Conservation (phyloP, 169 alveolate genomes). For the Theileria orientalis region DNA sequence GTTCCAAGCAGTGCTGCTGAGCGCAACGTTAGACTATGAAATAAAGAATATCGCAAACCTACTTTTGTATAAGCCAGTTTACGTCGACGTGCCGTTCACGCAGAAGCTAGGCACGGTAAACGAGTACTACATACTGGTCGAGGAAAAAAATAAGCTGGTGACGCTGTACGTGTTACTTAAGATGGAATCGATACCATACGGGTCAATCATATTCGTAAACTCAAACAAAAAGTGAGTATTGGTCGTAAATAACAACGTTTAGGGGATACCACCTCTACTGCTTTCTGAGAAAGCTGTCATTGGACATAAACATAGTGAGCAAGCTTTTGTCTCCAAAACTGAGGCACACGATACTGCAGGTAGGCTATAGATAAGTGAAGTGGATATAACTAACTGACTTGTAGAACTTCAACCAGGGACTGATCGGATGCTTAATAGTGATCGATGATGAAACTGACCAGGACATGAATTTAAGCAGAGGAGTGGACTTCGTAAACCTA, state of each 20-base stretch:
- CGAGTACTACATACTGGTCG: slow-evolving; percentile 36
- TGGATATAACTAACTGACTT: not conserved
- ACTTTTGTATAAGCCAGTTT: slow-evolving; percentile 52
- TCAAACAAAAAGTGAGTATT: slow-evolving; percentile 27
- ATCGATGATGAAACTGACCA: slow-evolving; percentile 30
- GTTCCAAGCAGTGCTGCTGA: slow-evolving; percentile 54
- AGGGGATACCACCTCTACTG: slow-evolving; percentile 54
- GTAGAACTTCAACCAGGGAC: slow-evolving; percentile 52
- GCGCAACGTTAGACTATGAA: slow-evolving; percentile 59
- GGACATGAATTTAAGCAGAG: slow-evolving; percentile 88
- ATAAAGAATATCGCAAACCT: slow-evolving; percentile 41
- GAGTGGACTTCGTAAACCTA: slow-evolving; percentile 95
- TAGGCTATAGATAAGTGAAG: not conserved
- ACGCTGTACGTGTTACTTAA: slow-evolving; percentile 33
- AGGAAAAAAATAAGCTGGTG: slow-evolving; percentile 28
- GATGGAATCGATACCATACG: slow-evolving; percentile 53
- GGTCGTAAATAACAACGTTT: not conserved
- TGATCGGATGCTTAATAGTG: slow-evolving; percentile 28
- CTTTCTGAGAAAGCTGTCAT: slow-evolving; percentile 39
- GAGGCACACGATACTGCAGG: slow-evolving; percentile 49
- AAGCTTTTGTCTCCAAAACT: slow-evolving; percentile 43
- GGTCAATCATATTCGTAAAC: slow-evolving; percentile 40
- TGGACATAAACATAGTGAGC: slow-evolving; percentile 41
- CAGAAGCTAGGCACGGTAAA: slow-evolving; percentile 47
- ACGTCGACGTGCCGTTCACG: slow-evolving; percentile 28